phyloP scores from a whole-genome alignment of 1,284 basidiomycete species.

The Papiliotrema terrestris region DNA sequence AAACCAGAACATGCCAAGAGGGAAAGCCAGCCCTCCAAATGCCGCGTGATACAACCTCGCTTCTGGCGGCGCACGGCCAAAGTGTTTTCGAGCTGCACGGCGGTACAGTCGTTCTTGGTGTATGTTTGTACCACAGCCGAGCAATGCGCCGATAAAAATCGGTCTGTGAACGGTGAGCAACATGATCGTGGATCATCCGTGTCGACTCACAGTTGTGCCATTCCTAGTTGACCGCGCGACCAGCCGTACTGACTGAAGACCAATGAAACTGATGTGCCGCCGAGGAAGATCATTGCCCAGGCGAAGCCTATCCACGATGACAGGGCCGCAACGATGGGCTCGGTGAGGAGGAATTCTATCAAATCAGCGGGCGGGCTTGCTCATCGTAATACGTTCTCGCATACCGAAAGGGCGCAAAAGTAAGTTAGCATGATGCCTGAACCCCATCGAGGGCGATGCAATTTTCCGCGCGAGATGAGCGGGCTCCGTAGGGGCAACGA shows the following conservation, averaged over 20 bases:
- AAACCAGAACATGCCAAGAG: conserved; percentile 28
- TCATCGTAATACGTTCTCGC: conserved; percentile 5
- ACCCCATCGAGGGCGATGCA: conserved; percentile 40
- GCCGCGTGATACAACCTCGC: conserved; percentile 50
- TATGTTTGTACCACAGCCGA: conserved; percentile 67
- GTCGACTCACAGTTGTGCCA: conserved; percentile 25
- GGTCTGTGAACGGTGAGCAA: conserved; percentile 19
- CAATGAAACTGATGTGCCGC: conserved; percentile 27
- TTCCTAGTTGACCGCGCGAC: conserved; percentile 28
- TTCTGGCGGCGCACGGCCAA: conserved; percentile 50
- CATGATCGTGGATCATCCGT: background rate
- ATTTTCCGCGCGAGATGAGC: conserved; percentile 43
- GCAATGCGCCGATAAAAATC: conserved; percentile 59
- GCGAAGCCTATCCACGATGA: conserved; percentile 50
- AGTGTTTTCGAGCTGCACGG: conserved; percentile 21
- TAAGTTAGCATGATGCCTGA: conserved; percentile 35
- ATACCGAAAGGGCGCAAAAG: conserved; percentile 39
- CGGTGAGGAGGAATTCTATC: conserved; percentile 45
- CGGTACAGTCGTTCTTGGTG: conserved; percentile 40
- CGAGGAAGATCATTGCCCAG: conserved; percentile 44
- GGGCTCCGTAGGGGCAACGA: too few relatives aligned
- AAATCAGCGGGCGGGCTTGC: background rate
- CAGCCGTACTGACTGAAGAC: conserved; percentile 42
- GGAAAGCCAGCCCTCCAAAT: conserved; percentile 42
- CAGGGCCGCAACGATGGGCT: conserved; percentile 51